Percentiles rank a stretch among this genome's conserved stretches.
phyloP scores from a whole-genome alignment of 345 rosid genomes.

The Camelina hispida region DNA sequence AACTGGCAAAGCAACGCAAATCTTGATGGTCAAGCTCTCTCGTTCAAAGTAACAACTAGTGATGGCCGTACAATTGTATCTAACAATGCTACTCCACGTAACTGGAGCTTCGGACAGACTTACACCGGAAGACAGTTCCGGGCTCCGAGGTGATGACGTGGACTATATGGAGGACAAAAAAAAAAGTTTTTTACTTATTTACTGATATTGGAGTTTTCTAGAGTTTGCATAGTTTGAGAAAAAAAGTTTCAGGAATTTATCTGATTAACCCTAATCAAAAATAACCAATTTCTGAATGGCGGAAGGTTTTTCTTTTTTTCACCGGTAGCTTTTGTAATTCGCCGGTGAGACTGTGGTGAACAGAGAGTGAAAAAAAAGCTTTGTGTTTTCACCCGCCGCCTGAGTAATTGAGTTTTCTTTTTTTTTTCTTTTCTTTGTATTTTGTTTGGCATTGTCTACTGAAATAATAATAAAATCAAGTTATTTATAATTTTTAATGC shows the following conservation, averaged over 20 bases:
- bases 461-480: constrained; percentile 15
- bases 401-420: constrained; percentile 11
- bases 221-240: constrained; percentile 29
- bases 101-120: constrained; percentile 66
- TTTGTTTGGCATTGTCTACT: not conserved
- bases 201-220: constrained; percentile 30
- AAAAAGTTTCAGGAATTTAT: not conserved
- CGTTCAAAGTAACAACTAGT: constrained; percentile 61
- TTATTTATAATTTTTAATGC: not conserved
- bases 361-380: constrained; percentile 20
- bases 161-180: not conserved
- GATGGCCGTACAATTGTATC: constrained; percentile 56
- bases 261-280: constrained; percentile 2
- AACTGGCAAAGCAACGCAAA: constrained; percentile 68
- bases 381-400: constrained; percentile 46
- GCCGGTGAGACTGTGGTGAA: constrained; percentile 44
- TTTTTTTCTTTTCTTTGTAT: not conserved
- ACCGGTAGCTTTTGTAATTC: constrained; percentile 44
- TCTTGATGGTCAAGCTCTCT: constrained; percentile 63
- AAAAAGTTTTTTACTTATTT: not conserved
- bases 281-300: constrained; percentile 26
- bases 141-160: constrained; percentile 37
- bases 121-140: constrained; percentile 58
- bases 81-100: constrained; percentile 50
- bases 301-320: constrained; percentile 32